Percentiles rank a stretch among this genome's conserved stretches.
phyloP scores from a whole-genome alignment of 2,329 filamentous ascomycete genomes.

The Fusarium napiforme region DNA sequence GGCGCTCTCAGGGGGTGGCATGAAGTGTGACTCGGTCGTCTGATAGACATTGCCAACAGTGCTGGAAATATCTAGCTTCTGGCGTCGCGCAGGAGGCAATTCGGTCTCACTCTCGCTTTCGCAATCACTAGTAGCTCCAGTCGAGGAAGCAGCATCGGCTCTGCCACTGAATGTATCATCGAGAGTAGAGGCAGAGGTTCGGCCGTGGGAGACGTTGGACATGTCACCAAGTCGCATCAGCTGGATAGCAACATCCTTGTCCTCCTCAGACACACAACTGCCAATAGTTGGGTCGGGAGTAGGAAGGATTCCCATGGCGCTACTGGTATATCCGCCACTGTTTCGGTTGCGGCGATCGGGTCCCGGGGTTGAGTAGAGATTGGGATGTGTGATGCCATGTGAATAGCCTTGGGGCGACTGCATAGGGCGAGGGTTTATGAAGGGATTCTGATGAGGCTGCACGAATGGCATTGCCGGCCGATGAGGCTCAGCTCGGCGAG shows the following conservation, averaged over 20 bases:
- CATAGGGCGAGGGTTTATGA: slow-evolving; percentile 79
- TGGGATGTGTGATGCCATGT: slow-evolving; percentile 59
- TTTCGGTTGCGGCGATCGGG: slow-evolving; percentile 74
- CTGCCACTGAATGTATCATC: slow-evolving; percentile 94
- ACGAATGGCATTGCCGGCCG: slow-evolving; percentile 80
- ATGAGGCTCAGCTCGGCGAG: slow-evolving; percentile 80
- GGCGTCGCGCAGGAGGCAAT: slow-evolving; percentile 67
- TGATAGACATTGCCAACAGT: slow-evolving; percentile 60
- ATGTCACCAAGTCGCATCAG: slow-evolving; percentile 95
- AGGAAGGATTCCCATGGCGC: slow-evolving; percentile 72
- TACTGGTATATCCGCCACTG: slow-evolving; percentile 66
- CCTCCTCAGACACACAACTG: slow-evolving; percentile 96
- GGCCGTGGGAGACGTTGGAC: slow-evolving; percentile 91
- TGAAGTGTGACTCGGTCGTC: slow-evolving; percentile 64
- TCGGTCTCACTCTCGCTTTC: slow-evolving; percentile 75
- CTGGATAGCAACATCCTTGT: slow-evolving; percentile 92
- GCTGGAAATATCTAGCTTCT: slow-evolving; percentile 62
- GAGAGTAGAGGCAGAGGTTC: slow-evolving; percentile 90
- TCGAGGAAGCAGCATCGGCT: slow-evolving; percentile 86
- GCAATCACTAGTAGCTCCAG: slow-evolving; percentile 83
- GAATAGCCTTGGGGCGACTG: slow-evolving; percentile 85
- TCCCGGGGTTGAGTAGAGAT: slow-evolving; percentile 71
- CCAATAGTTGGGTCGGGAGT: slow-evolving; percentile 98
- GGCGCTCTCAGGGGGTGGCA: slow-evolving; percentile 61
- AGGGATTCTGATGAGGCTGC: slow-evolving; percentile 80